phyloP scores from a whole-genome alignment of 331 rosid genomes.

The Pyracantha coccinea region DNA sequence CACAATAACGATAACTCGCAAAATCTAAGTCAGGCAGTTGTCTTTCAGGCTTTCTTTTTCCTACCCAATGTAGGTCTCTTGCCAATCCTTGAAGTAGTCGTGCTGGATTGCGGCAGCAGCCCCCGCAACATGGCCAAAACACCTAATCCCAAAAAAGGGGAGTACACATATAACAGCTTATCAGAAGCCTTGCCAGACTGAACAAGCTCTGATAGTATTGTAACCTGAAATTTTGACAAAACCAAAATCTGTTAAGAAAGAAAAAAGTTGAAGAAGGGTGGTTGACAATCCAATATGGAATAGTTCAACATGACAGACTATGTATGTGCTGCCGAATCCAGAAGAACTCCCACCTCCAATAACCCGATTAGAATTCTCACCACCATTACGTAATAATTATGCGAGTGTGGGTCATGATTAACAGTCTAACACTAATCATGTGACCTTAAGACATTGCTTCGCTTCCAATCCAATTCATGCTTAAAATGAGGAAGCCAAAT shows the following conservation, averaged over 20 bases:
- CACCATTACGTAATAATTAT: background rate
- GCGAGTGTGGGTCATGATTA: background rate
- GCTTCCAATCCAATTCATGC: background rate
- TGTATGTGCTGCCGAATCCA: background rate
- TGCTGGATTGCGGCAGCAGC: conserved; percentile 30
- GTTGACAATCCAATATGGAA: background rate
- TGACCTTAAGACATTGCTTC: background rate
- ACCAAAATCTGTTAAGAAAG: conserved; percentile 2
- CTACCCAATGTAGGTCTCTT: conserved; percentile 32
- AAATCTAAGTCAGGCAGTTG: background rate
- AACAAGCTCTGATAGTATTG: conserved; percentile 45
- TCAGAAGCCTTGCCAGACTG: conserved; percentile 56
- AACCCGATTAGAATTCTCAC: background rate
- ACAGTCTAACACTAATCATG: background rate
- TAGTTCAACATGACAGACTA: background rate
- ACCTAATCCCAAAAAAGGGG: conserved; percentile 52
- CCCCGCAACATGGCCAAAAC: conserved; percentile 55
- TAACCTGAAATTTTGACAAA: conserved; percentile 40
- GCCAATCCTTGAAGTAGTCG: conserved; percentile 19
- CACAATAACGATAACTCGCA: background rate
- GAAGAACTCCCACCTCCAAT: background rate
- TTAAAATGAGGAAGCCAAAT: background rate
- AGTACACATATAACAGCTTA: conserved; percentile 40
- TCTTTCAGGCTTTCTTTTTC: conserved; percentile 58
- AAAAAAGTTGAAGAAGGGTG: background rate